phyloP scores from a whole-genome alignment of 2,329 filamentous ascomycete species.

The Clarireedia hainanense region DNA sequence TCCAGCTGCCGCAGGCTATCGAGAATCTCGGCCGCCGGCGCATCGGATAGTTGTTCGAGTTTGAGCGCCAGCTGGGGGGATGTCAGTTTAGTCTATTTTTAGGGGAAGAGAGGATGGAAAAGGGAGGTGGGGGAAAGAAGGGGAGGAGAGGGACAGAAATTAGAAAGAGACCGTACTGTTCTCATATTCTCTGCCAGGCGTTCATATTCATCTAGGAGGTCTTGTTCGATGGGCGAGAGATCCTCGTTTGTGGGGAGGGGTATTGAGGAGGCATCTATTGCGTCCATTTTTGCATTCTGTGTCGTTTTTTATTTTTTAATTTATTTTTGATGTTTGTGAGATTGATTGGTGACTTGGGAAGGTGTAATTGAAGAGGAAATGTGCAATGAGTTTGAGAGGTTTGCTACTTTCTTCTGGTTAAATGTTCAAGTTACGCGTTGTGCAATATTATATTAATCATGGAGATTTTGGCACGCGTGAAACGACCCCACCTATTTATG shows the following conservation, averaged over 20 bases:
- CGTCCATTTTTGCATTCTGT: slow-evolving; percentile 4
- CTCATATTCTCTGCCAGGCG: slow-evolving; percentile 85
- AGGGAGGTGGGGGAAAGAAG: background rate
- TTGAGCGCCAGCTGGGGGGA: slow-evolving; percentile 45
- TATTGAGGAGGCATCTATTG: background rate
- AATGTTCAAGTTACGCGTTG: background rate
- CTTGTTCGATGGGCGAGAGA: slow-evolving; percentile 77
- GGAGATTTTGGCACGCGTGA: background rate
- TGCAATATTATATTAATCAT: background rate
- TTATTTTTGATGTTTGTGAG: background rate
- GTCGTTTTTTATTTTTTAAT: no score
- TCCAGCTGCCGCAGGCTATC: slow-evolving; percentile 83
- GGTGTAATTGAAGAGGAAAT: background rate
- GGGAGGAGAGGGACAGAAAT: background rate
- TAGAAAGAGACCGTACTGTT: slow-evolving; percentile 46
- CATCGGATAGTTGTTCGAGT: slow-evolving; percentile 56
- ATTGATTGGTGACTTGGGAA: background rate
- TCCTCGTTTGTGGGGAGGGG: slow-evolving; percentile 31
- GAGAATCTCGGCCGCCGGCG: slow-evolving; percentile 72
- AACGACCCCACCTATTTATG: no score
- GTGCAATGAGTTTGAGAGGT: background rate
- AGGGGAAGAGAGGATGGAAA: background rate
- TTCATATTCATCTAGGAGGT: slow-evolving; percentile 91
- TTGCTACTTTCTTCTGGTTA: background rate
- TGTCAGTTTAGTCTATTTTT: background rate